Conservation (phyloP, 2,329 filamentous ascomycete species). For the Colletotrichum aenigma region DNA sequence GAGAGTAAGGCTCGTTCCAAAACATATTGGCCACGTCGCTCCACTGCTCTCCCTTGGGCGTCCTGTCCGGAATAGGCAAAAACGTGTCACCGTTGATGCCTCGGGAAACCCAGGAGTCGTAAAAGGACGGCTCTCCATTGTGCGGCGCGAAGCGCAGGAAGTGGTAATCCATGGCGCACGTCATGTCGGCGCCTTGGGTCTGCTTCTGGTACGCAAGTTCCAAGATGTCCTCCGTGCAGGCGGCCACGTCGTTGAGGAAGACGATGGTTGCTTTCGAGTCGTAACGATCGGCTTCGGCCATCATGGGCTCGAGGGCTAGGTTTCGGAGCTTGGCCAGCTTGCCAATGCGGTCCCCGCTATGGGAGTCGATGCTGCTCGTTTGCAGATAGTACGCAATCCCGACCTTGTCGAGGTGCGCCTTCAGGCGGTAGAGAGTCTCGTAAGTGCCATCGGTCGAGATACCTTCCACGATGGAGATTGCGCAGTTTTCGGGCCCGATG, state of each 20-base stretch:
- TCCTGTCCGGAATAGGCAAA: constrained; percentile 49
- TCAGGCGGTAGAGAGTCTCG: constrained; percentile 50
- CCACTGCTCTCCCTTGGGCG: constrained; percentile 49
- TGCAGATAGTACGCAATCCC: constrained; percentile 46
- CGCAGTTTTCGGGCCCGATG: constrained; percentile 54
- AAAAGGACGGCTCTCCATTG: constrained; percentile 49
- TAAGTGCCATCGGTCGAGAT: constrained; percentile 58
- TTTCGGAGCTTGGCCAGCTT: constrained; percentile 57
- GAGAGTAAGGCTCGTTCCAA: constrained; percentile 48
- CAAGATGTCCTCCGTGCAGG: constrained; percentile 60
- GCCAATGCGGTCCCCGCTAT: constrained; percentile 45
- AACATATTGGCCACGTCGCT: constrained; percentile 55
- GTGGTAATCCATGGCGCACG: constrained; percentile 64
- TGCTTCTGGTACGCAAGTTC: constrained; percentile 47
- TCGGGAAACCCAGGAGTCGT: constrained; percentile 61
- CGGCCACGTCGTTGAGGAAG: constrained; percentile 59
- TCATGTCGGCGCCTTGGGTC: constrained; percentile 57
- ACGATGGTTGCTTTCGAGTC: constrained; percentile 43
- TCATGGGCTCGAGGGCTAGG: constrained; percentile 52
- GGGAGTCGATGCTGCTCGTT: constrained; percentile 47
- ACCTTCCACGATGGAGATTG: constrained; percentile 60
- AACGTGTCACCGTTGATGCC: constrained; percentile 58
- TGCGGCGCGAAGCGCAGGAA: constrained; percentile 30
- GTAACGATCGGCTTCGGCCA: constrained; percentile 28
- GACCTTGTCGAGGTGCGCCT: constrained; percentile 41